phyloP scores from a whole-genome alignment of 1,139 yeast genomes.

The Sugiyamaella xylanicola region DNA sequence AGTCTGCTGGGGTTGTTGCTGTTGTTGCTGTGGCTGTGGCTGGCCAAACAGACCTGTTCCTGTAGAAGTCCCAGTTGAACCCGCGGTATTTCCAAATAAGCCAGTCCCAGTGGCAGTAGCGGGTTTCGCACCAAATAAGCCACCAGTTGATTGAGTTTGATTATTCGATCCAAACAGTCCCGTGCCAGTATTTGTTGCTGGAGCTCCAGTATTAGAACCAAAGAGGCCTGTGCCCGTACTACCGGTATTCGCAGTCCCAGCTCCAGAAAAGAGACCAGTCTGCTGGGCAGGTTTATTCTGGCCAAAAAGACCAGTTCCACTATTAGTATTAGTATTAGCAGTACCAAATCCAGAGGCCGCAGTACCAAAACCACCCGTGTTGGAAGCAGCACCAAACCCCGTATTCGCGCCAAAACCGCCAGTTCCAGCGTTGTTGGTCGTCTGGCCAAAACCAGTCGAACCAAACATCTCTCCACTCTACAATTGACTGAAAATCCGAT shows the following conservation, averaged over 20 bases:
- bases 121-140: constrained; percentile 22
- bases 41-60: constrained; percentile 11
- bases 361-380: constrained; percentile 14
- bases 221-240: constrained; percentile 11
- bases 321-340: not conserved
- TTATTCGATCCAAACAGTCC: constrained; percentile 41
- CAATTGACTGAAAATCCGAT: not conserved
- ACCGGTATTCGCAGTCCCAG: not conserved
- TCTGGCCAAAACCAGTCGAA: constrained; percentile 23
- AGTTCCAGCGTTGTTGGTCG: constrained; percentile 9
- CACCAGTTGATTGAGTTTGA: constrained; percentile 14
- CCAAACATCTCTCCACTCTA: constrained; percentile 10
- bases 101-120: constrained; percentile 20
- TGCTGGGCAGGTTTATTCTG: constrained; percentile 31
- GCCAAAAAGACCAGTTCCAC: constrained; percentile 20
- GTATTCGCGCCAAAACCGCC: constrained; percentile 20
- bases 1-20: constrained; percentile 12
- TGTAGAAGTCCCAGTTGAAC: not conserved
- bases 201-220: constrained; percentile 6
- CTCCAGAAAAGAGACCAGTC: constrained; percentile 27
- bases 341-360: constrained; percentile 14
- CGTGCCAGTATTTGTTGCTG: constrained; percentile 30
- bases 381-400: constrained; percentile 16
- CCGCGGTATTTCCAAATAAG: constrained; percentile 18
- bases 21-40: constrained; percentile 7